Evolutionary conservation across 2,329 filamentous ascomycete species (phyloP).

Genomic region (Calcarisporium arbuscula): DNA sequence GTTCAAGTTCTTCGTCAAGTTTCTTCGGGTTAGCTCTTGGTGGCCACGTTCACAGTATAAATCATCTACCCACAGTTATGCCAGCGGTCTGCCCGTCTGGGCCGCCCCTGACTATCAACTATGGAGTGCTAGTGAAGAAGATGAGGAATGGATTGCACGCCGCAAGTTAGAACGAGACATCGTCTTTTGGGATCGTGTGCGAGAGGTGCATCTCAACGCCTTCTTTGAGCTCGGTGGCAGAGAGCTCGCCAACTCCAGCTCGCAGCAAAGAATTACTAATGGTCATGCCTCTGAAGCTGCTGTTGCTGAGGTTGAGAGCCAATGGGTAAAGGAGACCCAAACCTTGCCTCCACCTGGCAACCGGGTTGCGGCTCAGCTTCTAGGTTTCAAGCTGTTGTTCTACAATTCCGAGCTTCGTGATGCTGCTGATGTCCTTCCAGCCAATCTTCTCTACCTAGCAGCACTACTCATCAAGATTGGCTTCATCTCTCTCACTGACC

Average conservation of each 20-base stretch:
- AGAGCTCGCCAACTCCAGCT: conserved; percentile 54
- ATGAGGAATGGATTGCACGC: conserved; percentile 52
- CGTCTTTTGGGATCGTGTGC: conserved; percentile 76
- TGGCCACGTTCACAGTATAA: conserved; percentile 67
- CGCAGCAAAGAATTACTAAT: conserved; percentile 34
- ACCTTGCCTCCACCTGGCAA: conserved; percentile 83
- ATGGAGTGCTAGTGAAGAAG: conserved; percentile 60
- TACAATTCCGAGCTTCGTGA: conserved; percentile 78
- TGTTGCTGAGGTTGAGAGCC: conserved; percentile 51
- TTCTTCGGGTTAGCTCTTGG: conserved; percentile 89
- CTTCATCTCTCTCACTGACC: conserved; percentile 84
- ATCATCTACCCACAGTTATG: conserved; percentile 36
- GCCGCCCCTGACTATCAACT: conserved; percentile 65
- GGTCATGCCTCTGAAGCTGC: conserved; percentile 32
- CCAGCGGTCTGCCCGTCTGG: conserved; percentile 75
- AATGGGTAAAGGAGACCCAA: conserved; percentile 76
- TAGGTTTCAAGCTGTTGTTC: conserved; percentile 95
- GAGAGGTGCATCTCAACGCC: conserved; percentile 68
- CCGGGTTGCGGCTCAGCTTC: conserved; percentile 82
- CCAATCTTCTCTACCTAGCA: conserved; percentile 87
- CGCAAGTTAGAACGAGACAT: conserved; percentile 61
- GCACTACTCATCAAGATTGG: conserved; percentile 94
- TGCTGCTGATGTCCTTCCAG: conserved; percentile 70
- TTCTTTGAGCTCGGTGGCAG: conserved; percentile 85
- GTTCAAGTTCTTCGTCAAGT: conserved; percentile 88